A percentile compares a stretch with the other conserved stretches of the same genome.
These are phyloP conservation scores for Colletotrichum cordylinicola DNA, from an alignment of 2,329 filamentous ascomycete species.

Conservation along the genomic window DNA sequence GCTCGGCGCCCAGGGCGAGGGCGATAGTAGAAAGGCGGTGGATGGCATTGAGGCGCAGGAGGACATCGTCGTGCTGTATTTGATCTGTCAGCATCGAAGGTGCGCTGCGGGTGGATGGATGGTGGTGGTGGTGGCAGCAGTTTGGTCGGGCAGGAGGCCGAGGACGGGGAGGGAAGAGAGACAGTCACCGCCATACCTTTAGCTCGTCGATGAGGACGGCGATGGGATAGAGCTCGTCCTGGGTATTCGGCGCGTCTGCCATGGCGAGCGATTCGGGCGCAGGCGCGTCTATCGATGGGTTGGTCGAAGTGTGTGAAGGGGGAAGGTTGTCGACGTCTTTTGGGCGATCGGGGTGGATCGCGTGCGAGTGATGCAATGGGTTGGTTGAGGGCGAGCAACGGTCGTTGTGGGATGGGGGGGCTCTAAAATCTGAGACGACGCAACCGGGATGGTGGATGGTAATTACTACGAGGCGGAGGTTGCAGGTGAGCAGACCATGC, in stretches of 20 bases:
- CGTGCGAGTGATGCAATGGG: slow-evolving; percentile 35
- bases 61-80: slow-evolving; percentile 91
- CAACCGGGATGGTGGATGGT: slow-evolving; percentile 16
- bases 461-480: slow-evolving; percentile 7
- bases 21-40: slow-evolving; percentile 98
- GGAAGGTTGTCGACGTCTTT: slow-evolving; percentile 13
- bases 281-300: slow-evolving; percentile 32
- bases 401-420: slow-evolving; percentile 22
- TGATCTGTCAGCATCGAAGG: slow-evolving; percentile 30
- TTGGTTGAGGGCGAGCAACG: slow-evolving; percentile 18
- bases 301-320: slow-evolving; percentile 4
- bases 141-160: background rate
- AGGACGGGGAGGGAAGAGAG: background rate
- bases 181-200: slow-evolving; percentile 70
- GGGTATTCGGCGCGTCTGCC: slow-evolving; percentile 88
- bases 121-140: background rate
- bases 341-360: slow-evolving; percentile 29
- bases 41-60: slow-evolving; percentile 97
- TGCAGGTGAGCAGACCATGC: slow-evolving; percentile 19
- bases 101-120: slow-evolving; percentile 24
- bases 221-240: slow-evolving; percentile 99
- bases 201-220: slow-evolving; percentile 99
- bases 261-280: slow-evolving; percentile 63
- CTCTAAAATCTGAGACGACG: slow-evolving; percentile 24
- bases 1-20: slow-evolving; percentile 91